A percentile compares a stretch with the other conserved stretches of the same genome.
phyloP scores from a whole-genome alignment of 2,329 filamentous ascomycete species.

The Nemania sp. region DNA sequence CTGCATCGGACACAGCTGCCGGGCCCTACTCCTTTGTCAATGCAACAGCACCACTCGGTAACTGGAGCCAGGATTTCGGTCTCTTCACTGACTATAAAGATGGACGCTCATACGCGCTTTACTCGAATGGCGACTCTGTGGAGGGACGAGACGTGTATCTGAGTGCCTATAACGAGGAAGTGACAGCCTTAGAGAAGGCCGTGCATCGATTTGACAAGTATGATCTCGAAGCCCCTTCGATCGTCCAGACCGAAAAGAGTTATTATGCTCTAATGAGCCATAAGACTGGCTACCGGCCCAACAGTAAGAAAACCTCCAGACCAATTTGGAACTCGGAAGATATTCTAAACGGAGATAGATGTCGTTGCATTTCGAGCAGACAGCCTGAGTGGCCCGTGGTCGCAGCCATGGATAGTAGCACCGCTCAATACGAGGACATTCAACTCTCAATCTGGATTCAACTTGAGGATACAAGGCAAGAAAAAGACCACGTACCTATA shows the following conservation, averaged over 20 bases:
- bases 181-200: slow-evolving; percentile 55
- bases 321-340: neutral
- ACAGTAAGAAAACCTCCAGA: slow-evolving; percentile 41
- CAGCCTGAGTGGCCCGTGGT: slow-evolving; percentile 54
- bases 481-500: slow-evolving; percentile 56
- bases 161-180: slow-evolving; percentile 55
- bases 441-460: slow-evolving; percentile 57
- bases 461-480: slow-evolving; percentile 50
- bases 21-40: slow-evolving; percentile 59
- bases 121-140: slow-evolving; percentile 60
- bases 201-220: slow-evolving; percentile 61
- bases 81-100: slow-evolving; percentile 63
- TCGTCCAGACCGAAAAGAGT: slow-evolving; percentile 61
- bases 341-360: slow-evolving; percentile 33
- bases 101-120: slow-evolving; percentile 58
- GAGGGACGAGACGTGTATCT: slow-evolving; percentile 62
- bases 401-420: slow-evolving; percentile 56
- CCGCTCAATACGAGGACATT: slow-evolving; percentile 55
- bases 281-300: slow-evolving; percentile 66
- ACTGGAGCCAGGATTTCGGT: slow-evolving; percentile 66
- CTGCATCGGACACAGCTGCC: slow-evolving; percentile 53
- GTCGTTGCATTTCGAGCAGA: slow-evolving; percentile 60
- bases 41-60: slow-evolving; percentile 58
- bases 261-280: slow-evolving; percentile 66
- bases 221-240: slow-evolving; percentile 63